Evolutionary conservation across 2,329 filamentous ascomycete genomes (phyloP).

Genomic region (Leptographium wingfieldii): DNA sequence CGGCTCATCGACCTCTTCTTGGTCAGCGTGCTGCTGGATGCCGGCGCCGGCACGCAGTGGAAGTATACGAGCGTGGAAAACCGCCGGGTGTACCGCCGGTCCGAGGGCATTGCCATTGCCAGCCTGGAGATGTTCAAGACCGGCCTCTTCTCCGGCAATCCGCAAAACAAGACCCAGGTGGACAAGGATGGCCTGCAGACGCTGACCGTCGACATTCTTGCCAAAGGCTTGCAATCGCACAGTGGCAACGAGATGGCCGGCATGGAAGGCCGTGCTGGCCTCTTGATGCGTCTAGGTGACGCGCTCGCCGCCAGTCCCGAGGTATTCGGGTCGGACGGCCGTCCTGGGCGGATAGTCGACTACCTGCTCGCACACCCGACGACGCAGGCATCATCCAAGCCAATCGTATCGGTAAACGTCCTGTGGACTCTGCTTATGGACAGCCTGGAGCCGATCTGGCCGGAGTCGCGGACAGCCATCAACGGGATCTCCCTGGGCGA

Average conservation of each 20-base stretch:
- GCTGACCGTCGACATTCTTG: constrained; percentile 62
- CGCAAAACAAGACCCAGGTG: constrained; percentile 73
- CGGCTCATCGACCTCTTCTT: constrained; percentile 68
- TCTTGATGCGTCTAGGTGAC: constrained; percentile 62
- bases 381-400: constrained; percentile 77
- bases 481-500: constrained; percentile 82
- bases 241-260: constrained; percentile 73
- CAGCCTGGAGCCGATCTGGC: constrained; percentile 80
- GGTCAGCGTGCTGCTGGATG: constrained; percentile 69
- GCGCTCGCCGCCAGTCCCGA: constrained; percentile 66
- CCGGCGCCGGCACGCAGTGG: constrained; percentile 84
- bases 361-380: constrained; percentile 86
- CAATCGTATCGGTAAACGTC: constrained; percentile 75
- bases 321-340: constrained; percentile 70
- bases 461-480: constrained; percentile 69
- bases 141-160: constrained; percentile 76
- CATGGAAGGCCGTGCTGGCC: constrained; percentile 67
- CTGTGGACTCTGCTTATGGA: constrained; percentile 88
- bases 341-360: constrained; percentile 92
- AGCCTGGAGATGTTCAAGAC: constrained; percentile 86
- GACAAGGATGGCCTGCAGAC: constrained; percentile 68
- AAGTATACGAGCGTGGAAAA: constrained; percentile 86
- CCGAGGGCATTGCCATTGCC: constrained; percentile 72
- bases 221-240: constrained; percentile 72
- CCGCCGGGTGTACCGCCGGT: constrained; percentile 67